Conservation (phyloP, 2,329 filamentous ascomycete genomes). For the Aspergillus unguis region DNA sequence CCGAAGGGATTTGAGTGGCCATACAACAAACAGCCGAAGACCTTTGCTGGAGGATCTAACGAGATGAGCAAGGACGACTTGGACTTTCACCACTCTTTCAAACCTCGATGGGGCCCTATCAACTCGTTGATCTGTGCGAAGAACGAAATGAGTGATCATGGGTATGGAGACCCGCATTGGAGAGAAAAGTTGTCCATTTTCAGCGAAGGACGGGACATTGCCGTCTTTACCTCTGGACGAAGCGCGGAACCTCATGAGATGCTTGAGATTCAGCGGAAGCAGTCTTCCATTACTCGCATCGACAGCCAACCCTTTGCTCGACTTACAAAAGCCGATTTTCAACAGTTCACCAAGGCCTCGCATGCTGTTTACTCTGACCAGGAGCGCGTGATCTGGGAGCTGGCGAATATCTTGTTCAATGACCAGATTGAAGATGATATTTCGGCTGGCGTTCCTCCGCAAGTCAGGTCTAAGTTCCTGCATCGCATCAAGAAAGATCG, state of each 20-base stretch:
- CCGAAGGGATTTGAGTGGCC: constrained; percentile 80
- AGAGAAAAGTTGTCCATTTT: constrained; percentile 51
- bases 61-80: constrained; percentile 63
- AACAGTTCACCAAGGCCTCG: constrained; percentile 29
- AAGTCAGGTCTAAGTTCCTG: constrained; percentile 38
- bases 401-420: constrained; percentile 85
- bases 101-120: constrained; percentile 74
- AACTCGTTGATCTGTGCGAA: constrained; percentile 68
- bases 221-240: constrained; percentile 26
- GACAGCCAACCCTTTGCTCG: constrained; percentile 59
- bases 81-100: constrained; percentile 68
- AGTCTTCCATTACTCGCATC: constrained; percentile 47
- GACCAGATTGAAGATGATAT: constrained; percentile 50
- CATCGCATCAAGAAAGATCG: constrained; percentile 49
- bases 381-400: constrained; percentile 67
- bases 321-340: constrained; percentile 33
- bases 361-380: constrained; percentile 29
- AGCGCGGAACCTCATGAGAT: constrained; percentile 26
- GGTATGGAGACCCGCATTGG: constrained; percentile 39
- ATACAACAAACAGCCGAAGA: constrained; percentile 75
- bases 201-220: constrained; percentile 33
- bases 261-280: constrained; percentile 34
- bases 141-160: constrained; percentile 32
- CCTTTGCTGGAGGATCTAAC: constrained; percentile 58
- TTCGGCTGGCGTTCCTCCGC: constrained; percentile 39